A percentile compares a stretch with the other conserved stretches of the same genome.
These are phyloP conservation scores for Nemania sp. DNA, from an alignment of 2,329 filamentous ascomycete genomes.

Conservation along the genomic window DNA sequence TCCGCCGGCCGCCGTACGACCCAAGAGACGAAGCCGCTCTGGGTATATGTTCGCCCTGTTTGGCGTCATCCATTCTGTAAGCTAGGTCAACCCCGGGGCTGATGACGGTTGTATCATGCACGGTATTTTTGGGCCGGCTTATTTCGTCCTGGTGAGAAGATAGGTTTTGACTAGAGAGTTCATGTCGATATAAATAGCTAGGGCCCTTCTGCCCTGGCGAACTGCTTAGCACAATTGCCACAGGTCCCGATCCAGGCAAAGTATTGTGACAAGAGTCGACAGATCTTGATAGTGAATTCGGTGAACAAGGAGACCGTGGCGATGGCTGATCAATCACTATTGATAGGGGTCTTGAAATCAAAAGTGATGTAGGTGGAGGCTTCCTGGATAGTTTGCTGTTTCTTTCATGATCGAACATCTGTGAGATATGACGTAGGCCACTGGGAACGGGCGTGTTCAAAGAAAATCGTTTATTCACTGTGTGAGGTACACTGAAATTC, in stretches of 20 bases:
- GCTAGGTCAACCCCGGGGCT: background rate
- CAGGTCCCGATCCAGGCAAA: slow-evolving; percentile 13
- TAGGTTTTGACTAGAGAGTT: background rate
- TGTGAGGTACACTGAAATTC: slow-evolving; percentile 58
- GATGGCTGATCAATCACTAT: slow-evolving; percentile 59
- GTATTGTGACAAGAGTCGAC: slow-evolving; percentile 7
- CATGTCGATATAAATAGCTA: background rate
- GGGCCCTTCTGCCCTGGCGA: slow-evolving; percentile 12
- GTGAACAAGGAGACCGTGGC: slow-evolving; percentile 39
- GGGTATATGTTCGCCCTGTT: slow-evolving; percentile 19
- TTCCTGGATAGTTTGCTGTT: slow-evolving; percentile 38
- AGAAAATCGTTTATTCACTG: slow-evolving; percentile 51
- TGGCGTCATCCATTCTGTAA: background rate
- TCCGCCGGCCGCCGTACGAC: slow-evolving; percentile 23
- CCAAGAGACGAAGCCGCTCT: slow-evolving; percentile 32
- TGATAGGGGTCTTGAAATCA: slow-evolving; percentile 56
- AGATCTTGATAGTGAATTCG: slow-evolving; percentile 16
- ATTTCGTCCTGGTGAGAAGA: background rate
- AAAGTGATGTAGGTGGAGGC: slow-evolving; percentile 51
- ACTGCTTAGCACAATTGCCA: background rate
- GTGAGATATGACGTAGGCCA: slow-evolving; percentile 25
- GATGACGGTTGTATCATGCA: background rate
- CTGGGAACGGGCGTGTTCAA: slow-evolving; percentile 33
- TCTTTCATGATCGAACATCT: slow-evolving; percentile 32
- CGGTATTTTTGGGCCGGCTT: background rate